Evolutionary conservation across 2,329 filamentous ascomycete species (phyloP), one percentile per base, ranked within the genome.

Genomic region (Basipetospora chlamydospora): DNA sequence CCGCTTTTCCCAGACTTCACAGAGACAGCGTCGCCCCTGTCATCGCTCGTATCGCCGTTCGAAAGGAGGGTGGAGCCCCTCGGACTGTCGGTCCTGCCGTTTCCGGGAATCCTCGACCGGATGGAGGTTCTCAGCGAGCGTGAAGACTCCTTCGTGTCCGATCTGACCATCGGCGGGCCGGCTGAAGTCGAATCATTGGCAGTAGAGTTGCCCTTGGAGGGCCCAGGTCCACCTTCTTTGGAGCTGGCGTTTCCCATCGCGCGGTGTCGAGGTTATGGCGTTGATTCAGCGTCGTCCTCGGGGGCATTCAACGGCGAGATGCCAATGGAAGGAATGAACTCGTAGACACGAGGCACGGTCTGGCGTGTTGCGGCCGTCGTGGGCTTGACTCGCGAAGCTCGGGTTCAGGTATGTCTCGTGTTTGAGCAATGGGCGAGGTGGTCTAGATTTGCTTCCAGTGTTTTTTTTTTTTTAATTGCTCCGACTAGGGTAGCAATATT

Each of bases 61-160:
- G 73, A 64, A 33, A 86, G 55, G 18, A 82, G 65, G 26, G 71
- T 66, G 10, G 87, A 94, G 46, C 69, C 77, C 45, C 85, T 71
- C 16, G 87, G 86, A 54, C 87, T 94, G 51, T 94, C 87, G 31
- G 65, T 73, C 51, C 74, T 82, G 43, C 66, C 66, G 45, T 58
- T 66, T 25, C 80, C 82, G 2, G 82, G 85, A 41, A 94, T 95
- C 61, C 95, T 95, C 43, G 85, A 92, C 42, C 84, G 73, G 46
- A 96, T 71, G 26, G 77, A 80, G 13, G 28, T 39, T 46, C 83
- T 76, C 56, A 95, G 77, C 4, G 87, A 95, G 45, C 86, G 80
- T 22, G 80, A 75, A 6, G 86, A 95, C 46, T 94, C 87, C 55
- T 87, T 88, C 20, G 88, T 96, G 54, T 96, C 88, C 39, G 86